phyloP scores from a whole-genome alignment of 768 basidiomycete genomes.

The Paxillus involutus region DNA sequence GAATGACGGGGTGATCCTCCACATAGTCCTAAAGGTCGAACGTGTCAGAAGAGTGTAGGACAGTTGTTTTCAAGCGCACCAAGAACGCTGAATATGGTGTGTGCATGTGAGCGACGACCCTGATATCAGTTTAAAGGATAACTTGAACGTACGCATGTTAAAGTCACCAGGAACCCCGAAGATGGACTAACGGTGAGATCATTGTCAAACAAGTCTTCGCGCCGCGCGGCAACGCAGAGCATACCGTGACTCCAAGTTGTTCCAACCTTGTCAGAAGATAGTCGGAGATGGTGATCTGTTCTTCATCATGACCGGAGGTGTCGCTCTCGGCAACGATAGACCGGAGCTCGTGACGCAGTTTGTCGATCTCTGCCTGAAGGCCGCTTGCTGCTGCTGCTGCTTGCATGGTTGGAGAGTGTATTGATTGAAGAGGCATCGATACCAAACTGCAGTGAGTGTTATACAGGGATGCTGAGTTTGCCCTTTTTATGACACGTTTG shows the following conservation, averaged over 20 bases:
- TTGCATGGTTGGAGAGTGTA: constrained; percentile 13
- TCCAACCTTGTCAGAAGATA: constrained; percentile 64
- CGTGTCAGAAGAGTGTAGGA: not conserved
- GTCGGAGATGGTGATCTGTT: constrained; percentile 51
- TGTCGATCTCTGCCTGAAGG: constrained; percentile 46
- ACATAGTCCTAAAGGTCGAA: constrained; percentile 61
- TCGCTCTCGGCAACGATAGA: constrained; percentile 31
- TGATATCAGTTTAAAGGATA: not conserved
- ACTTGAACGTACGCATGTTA: constrained; percentile 63
- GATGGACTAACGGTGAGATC: constrained; percentile 49
- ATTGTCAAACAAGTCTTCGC: not conserved
- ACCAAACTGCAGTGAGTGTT: no score
- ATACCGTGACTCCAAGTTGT: constrained; percentile 64
- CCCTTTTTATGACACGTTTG: no score
- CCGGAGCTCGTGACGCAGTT: constrained; percentile 47
- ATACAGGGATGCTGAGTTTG: no score
- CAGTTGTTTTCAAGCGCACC: constrained; percentile 14
- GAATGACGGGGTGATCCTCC: constrained; percentile 72
- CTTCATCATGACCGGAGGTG: constrained; percentile 32
- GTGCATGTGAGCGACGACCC: not conserved
- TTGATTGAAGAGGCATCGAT: no score
- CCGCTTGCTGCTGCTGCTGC: constrained; percentile 1
- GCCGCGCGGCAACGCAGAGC: constrained; percentile 6
- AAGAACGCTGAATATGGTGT: constrained; percentile 20
- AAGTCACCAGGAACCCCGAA: constrained; percentile 91